These are phyloP conservation scores for Nymphaea colorata DNA, from an alignment of 164 flowering plant species.

Conservation along the genomic window DNA sequence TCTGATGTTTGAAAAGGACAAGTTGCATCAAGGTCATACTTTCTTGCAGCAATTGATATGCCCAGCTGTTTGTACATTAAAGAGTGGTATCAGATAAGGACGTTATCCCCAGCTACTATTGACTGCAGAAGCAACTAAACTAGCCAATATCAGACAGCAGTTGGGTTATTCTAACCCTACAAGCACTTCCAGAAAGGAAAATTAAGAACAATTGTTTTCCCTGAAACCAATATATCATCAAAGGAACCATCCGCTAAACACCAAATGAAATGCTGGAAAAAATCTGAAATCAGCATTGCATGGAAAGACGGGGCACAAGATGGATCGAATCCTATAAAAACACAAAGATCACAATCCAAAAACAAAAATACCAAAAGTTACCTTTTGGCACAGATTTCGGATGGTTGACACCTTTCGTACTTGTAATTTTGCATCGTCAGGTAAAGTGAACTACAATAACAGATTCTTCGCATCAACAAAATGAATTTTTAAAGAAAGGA, in stretches of 20 bases:
- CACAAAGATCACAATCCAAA: not conserved
- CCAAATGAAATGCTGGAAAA: too few species aligned
- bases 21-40: conserved; percentile 57
- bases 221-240: too few species aligned
- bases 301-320: not conserved
- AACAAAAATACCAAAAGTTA: conserved; percentile 13
- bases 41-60: conserved; percentile 63
- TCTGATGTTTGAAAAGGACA: conserved; percentile 72
- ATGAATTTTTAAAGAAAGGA: not conserved
- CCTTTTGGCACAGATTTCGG: conserved; percentile 95
- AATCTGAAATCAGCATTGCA: too few species aligned
- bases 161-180: too few species aligned
- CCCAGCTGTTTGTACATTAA: conserved; percentile 49
- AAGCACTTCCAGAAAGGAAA: too few species aligned
- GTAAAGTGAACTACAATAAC: conserved; percentile 59
- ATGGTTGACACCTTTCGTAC: conserved; percentile 71
- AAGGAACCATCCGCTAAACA: too few species aligned
- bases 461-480: not conserved
- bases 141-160: too few species aligned
- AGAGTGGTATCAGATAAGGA: not conserved
- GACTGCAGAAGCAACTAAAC: too few species aligned
- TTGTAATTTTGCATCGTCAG: conserved; percentile 52
- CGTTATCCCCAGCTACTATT: too few species aligned
- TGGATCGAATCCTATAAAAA: not conserved
- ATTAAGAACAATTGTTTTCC: too few species aligned